Base-by-base conservation (phyloP, 805 yeast species). In the Pichia californica region DNA sequence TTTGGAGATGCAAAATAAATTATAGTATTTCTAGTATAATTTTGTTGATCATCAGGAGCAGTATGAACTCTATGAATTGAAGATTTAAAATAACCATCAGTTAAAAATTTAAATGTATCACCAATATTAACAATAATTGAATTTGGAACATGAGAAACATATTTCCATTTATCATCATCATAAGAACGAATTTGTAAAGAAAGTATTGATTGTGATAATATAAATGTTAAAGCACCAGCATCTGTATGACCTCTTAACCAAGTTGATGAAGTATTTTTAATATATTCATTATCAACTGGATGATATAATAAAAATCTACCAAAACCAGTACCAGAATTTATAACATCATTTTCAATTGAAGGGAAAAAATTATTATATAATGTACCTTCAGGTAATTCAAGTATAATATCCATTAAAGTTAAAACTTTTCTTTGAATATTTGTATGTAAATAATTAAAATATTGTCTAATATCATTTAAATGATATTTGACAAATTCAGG, bases 231-330 rank as follows among this genome's bases (percentile, higher is more conserved):
- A 1, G 65, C 72, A 44, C 64, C 59, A 16, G 62, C 64, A 52
- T 73, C 77, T 25, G 73, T 66, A 48, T 73, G 77, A 2, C 77
- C 77, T 38, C 76, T 59, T 25, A 73, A 56, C 69, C 69, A 70
- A 3, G 70, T 70, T 25, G 61, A 57, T 9, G 61, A 62, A 0
- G 74, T 68, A 35, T 58, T 53, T 18, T 52, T 34, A 9, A 57
- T 56, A 16, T 62, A 61, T 6, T 57, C 58, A 13, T 57, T 56
- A 27, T 55, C 52, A 28, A 61, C 61, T 27, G 63, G 68, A 46
- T 64, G 61, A 48, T 69, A 69, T 33, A 59, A 44, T 61, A 69
- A 60, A 36, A 66, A 55, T 32, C 73, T 53, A 2, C 70, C 70
- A 41, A 59, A 58, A 1, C 71, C 71, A 30, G 66, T 62, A 1